Evolutionary conservation across 78 protist species (phyloP).

Genomic region (Planoprotostelium fungivorum): DNA sequence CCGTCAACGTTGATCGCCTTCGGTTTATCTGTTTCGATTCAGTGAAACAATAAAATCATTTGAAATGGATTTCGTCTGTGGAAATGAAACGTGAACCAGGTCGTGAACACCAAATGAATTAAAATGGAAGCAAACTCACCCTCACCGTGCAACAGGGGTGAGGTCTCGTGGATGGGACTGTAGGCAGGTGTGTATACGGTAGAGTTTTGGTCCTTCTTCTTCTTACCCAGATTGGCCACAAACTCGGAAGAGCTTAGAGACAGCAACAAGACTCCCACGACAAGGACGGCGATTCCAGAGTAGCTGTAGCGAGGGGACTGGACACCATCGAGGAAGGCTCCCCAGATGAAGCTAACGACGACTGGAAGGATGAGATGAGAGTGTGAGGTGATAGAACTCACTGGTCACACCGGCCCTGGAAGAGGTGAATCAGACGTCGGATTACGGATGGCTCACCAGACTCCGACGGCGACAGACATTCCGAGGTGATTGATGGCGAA

Average conservation of each 20-base stretch:
- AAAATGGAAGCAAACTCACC: too few relatives aligned
- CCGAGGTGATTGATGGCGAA: neutral
- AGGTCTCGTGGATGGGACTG: too few relatives aligned
- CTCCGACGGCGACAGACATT: neutral
- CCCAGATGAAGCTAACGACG: neutral
- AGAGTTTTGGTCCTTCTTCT: neutral
- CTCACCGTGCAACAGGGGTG: too few relatives aligned
- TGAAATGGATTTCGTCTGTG: too few relatives aligned
- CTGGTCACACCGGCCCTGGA: neutral
- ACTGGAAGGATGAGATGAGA: neutral
- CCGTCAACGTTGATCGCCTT: neutral
- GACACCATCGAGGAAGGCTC: neutral
- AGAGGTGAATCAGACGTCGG: neutral
- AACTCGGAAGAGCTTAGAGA: neutral
- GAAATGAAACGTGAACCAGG: too few relatives aligned
- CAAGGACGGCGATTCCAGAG: neutral
- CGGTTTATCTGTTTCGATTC: neutral
- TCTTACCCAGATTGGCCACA: neutral
- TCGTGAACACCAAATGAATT: too few relatives aligned
- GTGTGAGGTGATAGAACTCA: neutral
- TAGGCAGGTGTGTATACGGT: too few relatives aligned
- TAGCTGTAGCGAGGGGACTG: neutral
- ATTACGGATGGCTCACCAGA: neutral
- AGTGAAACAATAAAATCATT: too few relatives aligned
- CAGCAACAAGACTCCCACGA: neutral